These are phyloP conservation scores for Lactarius sanguifluus DNA, from an alignment of 768 basidiomycete genomes.

Conservation along the genomic window DNA sequence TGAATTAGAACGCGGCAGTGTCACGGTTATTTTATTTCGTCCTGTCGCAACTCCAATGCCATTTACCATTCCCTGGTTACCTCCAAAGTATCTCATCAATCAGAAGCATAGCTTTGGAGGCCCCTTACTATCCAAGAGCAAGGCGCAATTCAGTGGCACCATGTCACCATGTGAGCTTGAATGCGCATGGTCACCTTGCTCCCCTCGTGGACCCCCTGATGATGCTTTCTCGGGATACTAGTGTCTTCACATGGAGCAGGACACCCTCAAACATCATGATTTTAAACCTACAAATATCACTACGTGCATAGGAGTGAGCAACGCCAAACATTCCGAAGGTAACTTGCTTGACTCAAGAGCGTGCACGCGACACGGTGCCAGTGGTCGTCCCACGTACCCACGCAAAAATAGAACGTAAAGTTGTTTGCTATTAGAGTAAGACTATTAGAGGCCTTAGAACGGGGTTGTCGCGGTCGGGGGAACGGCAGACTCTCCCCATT, in stretches of 20 bases:
- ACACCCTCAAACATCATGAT: background rate
- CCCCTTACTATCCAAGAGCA: conserved; percentile 2
- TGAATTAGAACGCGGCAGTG: background rate
- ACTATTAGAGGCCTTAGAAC: background rate
- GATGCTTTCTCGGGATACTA: background rate
- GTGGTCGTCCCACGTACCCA: background rate
- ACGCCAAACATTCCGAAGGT: background rate
- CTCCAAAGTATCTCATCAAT: background rate
- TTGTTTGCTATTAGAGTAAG: background rate
- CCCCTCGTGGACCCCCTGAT: background rate
- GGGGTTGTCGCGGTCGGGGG: background rate
- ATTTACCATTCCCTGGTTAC: background rate
- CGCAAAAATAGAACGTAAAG: background rate
- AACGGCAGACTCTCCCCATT: background rate
- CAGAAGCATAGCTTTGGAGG: background rate
- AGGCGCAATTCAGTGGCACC: background rate
- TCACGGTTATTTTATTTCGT: background rate
- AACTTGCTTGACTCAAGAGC: background rate
- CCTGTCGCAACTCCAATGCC: too few species aligned
- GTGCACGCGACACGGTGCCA: background rate
- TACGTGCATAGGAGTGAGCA: background rate
- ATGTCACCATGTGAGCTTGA: background rate
- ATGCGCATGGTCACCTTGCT: background rate
- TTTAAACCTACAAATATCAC: background rate
- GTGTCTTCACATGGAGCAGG: background rate